Evolutionary conservation across 345 rosid genomes (phyloP).

Genomic region (Camelina hispida): DNA sequence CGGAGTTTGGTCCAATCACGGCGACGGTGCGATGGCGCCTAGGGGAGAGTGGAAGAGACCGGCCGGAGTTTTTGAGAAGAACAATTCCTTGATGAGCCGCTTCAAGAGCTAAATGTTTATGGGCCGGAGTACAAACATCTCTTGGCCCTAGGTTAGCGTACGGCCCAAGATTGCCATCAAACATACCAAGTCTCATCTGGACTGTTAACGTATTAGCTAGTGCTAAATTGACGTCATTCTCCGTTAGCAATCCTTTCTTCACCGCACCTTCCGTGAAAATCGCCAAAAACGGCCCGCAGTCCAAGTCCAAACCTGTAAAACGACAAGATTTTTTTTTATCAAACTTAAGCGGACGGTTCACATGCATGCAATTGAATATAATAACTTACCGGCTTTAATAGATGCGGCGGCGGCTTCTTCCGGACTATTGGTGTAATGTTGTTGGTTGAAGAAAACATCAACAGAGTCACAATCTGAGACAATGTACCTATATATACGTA

Average conservation of each 20-base stretch:
- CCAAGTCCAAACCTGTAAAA: conserved; percentile 72
- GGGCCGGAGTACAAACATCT: conserved; percentile 79
- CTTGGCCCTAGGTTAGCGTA: conserved; percentile 76
- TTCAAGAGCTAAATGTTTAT: conserved; percentile 72
- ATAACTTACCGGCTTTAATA: conserved; percentile 69
- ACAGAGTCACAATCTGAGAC: conserved; percentile 96
- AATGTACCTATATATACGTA: conserved; percentile 59
- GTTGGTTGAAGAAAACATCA: conserved; percentile 68
- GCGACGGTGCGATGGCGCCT: conserved; percentile 64
- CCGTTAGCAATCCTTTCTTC: conserved; percentile 50
- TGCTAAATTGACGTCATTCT: conserved; percentile 67
- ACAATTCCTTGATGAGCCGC: conserved; percentile 94
- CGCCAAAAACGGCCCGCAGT: conserved; percentile 90
- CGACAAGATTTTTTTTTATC: neutral
- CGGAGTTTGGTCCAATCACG: conserved; percentile 94
- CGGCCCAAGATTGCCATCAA: conserved; percentile 80
- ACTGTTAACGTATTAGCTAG: conserved; percentile 79
- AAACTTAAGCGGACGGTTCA: neutral
- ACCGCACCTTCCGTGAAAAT: conserved; percentile 71
- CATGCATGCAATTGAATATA: neutral
- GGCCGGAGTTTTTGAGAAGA: conserved; percentile 60
- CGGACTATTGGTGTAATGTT: conserved; percentile 76
- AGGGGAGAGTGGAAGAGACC: conserved; percentile 65
- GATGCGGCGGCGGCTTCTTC: conserved; percentile 87
- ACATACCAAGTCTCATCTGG: conserved; percentile 96